Evolutionary conservation across 106 monocot species (phyloP), one percentile per base, ranked within the genome.

Genomic region (Ottelia alismoides): DNA sequence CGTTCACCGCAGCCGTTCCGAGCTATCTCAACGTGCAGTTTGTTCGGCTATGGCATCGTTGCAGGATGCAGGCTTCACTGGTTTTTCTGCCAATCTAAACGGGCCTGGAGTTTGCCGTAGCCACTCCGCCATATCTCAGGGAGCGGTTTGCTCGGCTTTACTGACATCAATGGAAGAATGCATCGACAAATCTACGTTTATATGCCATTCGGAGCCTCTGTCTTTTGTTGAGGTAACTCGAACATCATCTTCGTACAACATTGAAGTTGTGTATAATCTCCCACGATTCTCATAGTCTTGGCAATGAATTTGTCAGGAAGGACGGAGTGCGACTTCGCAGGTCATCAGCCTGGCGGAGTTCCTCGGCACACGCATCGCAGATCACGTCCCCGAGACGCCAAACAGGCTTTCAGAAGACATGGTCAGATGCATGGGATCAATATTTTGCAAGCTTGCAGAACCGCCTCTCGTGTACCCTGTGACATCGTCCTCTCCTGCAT

Each of bases 261-360:
- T n/a, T n/a, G n/a, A n/a, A n/a, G n/a, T n/a, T n/a, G n/a, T n/a
- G n/a, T n/a, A n/a, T n/a, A n/a, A n/a, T n/a, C n/a, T n/a, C n/a
- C n/a, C n/a, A n/a, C n/a, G n/a, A n/a, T n/a, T n/a, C n/a, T n/a
- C n/a, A n/a, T n/a, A n/a, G n/a, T n/a, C n/a, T n/a, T n/a, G n/a
- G n/a, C n/a, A n/a, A n/a, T n/a, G n/a, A n/a, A n/a, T n/a, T n/a
- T n/a, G n/a, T n/a, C 76, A 94, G 87, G 75, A 78, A 51, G 68
- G 35, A 56, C 58, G 72, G 24, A 67, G 58, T 61, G 54, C 55
- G 22, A 67, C 52, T 50, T 58, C 72, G 22, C 76, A 81, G 27
- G 47, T 81, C 52, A 82, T 82, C 51, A 89, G 96, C 64, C 67
- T 98, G 27, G 89, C 89, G 54, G 96, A 89, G 63, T 89, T 82